Percentiles rank a stretch among this genome's conserved stretches.
Evolutionary conservation across 768 basidiomycete species (phyloP).

Genomic region (Kwoniella bestiolae): DNA sequence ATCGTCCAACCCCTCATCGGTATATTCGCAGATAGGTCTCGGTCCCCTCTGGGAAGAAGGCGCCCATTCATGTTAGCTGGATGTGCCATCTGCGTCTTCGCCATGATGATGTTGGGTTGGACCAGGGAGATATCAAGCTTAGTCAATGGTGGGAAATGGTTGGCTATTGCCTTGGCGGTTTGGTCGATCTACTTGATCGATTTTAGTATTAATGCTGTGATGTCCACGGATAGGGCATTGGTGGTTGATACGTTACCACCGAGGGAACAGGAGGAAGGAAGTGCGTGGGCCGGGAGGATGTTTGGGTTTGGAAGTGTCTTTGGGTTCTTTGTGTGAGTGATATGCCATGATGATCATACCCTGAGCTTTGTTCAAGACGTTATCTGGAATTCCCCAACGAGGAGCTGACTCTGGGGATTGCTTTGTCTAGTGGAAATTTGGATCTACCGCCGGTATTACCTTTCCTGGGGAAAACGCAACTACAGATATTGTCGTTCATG

Average conservation of each 20-base stretch:
- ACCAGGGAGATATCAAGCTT: constrained; percentile 69
- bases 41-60: constrained; percentile 79
- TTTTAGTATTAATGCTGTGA: constrained; percentile 68
- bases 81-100: constrained; percentile 67
- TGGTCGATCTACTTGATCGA: constrained; percentile 71
- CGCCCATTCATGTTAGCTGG: constrained; percentile 82
- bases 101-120: constrained; percentile 83
- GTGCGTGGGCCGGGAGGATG: constrained; percentile 97
- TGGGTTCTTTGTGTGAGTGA: constrained; percentile 82
- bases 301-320: constrained; percentile 79
- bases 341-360: not conserved
- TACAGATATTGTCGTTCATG: constrained; percentile 78
- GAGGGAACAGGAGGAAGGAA: constrained; percentile 75
- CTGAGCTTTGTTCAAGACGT: too few relatives aligned
- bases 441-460: constrained; percentile 73
- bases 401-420: not conserved
- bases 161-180: constrained; percentile 80
- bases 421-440: constrained; percentile 70
- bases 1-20: constrained; percentile 86
- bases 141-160: constrained; percentile 52
- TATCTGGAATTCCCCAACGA: too few relatives aligned
- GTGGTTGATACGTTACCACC: constrained; percentile 83
- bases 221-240: constrained; percentile 86
- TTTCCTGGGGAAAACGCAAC: constrained; percentile 75
- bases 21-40: constrained; percentile 80